Evolutionary conservation across 2,329 filamentous ascomycete species (phyloP), one percentile per base, ranked within the genome.

Genomic region (Xylariaceae sp.): DNA sequence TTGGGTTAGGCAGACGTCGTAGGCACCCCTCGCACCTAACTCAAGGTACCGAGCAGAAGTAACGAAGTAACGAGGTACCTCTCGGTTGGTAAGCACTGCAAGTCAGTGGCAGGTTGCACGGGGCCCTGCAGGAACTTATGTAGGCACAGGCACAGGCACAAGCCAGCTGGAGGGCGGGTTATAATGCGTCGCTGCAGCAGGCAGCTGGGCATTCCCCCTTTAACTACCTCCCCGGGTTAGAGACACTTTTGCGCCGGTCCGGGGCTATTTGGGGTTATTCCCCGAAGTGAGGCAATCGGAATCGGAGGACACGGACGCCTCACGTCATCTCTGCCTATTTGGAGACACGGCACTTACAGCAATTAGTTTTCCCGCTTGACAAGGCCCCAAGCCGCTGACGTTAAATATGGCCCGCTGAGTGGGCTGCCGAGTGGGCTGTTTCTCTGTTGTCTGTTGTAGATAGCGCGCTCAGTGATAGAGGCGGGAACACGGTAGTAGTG

Each of bases 261-360:
- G 21, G 41, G 41, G 41, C 41, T 43, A 43, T 26, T 43, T 43
- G n/a, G 16, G 15, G 41, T n/a, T 26, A 30, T n/a, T 29, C 16
- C 21, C 21, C 19, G n/a, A 42, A 8, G 16, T 9, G 18, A 18
- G 16, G n/a, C 15, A 40, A 22, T 42, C 40, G 40, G 40, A n/a
- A 13, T 42, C 19, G 10, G 40, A 40, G 10, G 21, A 43, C 21
- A 19, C 9, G 9, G 21, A 26, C 12, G 6, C 41, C 41, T 59
- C 57, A 59, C 57, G 57, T 59, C 57, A 59, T 59, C 51, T 59
- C 56, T 50, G 56, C 50, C 51, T 54, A 48, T 51, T 56, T 46
- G 34, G 54, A 15, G 21, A 43, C 36, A 18, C 36, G 36, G 36
- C 13, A 10, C 13, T 34, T 34, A 34, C 13, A 9, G 13, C 5